Evolutionary conservation across 371 early-diverging fungal genomes (phyloP).

Genomic region (Mucor velutinosus): DNA sequence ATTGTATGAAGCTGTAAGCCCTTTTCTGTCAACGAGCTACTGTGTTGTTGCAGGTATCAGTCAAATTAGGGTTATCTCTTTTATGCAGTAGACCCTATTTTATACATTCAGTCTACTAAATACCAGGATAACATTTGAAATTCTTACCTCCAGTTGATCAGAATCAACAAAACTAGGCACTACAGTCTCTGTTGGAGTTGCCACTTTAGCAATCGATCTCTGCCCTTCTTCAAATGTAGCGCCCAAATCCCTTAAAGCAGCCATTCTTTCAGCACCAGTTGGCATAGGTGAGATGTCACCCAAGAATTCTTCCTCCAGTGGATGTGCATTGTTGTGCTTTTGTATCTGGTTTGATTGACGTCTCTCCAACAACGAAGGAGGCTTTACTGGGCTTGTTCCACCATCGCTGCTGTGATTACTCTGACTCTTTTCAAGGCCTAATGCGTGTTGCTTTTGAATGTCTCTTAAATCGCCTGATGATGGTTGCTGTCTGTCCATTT

Average conservation of each 20-base stretch:
- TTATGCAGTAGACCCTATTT: neutral
- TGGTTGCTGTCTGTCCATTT: neutral
- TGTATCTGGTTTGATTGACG: neutral
- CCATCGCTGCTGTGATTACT: neutral
- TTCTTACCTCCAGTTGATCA: constrained; percentile 26
- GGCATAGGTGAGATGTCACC: constrained; percentile 29
- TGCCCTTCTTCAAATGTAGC: constrained; percentile 47
- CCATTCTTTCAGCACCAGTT: constrained; percentile 35
- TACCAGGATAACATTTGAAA: neutral
- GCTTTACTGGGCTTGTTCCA: neutral
- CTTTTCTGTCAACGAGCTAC: neutral
- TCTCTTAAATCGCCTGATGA: constrained; percentile 22
- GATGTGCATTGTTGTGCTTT: neutral
- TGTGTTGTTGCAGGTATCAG: constrained; percentile 1
- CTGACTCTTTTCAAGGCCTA: neutral
- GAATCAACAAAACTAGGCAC: constrained; percentile 47
- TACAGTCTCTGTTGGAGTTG: constrained; percentile 40
- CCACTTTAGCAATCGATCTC: constrained; percentile 42
- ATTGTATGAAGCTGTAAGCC: too few relatives aligned
- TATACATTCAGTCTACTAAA: neutral
- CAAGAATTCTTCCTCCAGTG: neutral
- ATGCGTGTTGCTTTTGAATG: constrained; percentile 13
- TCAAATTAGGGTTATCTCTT: neutral
- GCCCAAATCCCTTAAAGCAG: constrained; percentile 40
- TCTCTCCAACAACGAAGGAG: constrained; percentile 12